A percentile compares a stretch with the other conserved stretches of the same genome.
phyloP scores from a whole-genome alignment of 306 rosid species.

The Gillenia trifoliata region DNA sequence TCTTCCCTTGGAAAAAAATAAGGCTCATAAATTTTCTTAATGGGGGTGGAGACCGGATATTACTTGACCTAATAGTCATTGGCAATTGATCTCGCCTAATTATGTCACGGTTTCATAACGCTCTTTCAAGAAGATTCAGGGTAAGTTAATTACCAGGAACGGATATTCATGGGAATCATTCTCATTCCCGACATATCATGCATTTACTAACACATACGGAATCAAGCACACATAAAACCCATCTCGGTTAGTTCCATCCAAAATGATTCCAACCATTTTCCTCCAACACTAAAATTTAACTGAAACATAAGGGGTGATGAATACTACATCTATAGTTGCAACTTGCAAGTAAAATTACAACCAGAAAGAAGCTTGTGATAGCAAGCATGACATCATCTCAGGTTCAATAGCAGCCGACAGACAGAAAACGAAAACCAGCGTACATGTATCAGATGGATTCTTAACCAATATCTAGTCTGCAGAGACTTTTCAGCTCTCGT shows the following conservation, averaged over 20 bases:
- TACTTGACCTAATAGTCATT: too few species aligned
- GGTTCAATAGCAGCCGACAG: not conserved
- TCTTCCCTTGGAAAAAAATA: too few species aligned
- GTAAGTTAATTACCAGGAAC: too few species aligned
- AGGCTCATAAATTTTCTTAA: too few species aligned
- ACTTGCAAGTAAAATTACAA: not conserved
- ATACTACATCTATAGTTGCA: not conserved
- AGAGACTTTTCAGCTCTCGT: not conserved
- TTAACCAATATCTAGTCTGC: not conserved
- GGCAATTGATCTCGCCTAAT: too few species aligned
- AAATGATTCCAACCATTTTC: not conserved
- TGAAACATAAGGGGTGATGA: not conserved
- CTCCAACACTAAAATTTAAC: not conserved
- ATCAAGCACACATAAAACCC: not conserved
- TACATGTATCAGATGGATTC: not conserved
- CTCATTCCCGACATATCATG: too few species aligned
- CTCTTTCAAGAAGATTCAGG: too few species aligned
- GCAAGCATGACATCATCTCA: not conserved
- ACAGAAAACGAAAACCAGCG: not conserved
- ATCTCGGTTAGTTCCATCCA: not conserved
- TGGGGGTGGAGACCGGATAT: too few species aligned
- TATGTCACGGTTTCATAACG: too few species aligned
- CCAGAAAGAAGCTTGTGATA: not conserved
- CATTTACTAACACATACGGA: too few species aligned
- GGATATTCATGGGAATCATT: too few species aligned